A percentile compares a stretch with the other conserved stretches of the same genome.
Evolutionary conservation across 2,329 filamentous ascomycete genomes (phyloP).

Genomic region (Fusarium camptoceras): DNA sequence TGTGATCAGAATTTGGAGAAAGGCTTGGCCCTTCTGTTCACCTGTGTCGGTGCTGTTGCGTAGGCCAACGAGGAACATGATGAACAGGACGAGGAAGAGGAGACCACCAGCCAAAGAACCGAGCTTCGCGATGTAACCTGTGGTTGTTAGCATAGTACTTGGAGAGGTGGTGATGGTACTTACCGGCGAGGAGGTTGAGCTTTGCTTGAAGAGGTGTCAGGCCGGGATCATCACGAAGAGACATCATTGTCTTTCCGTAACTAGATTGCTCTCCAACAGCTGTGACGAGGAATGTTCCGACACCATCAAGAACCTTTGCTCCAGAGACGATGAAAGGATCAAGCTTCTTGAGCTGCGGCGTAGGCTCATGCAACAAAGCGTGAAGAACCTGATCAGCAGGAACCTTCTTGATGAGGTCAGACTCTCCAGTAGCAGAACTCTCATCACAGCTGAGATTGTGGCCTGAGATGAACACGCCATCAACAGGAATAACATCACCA

Average conservation of each 20-base stretch:
- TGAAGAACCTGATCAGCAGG: slow-evolving; percentile 69
- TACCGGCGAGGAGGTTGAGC: slow-evolving; percentile 52
- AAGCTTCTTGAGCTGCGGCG: slow-evolving; percentile 60
- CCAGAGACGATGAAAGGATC: slow-evolving; percentile 74
- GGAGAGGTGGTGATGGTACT: background rate
- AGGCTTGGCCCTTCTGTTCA: slow-evolving; percentile 66
- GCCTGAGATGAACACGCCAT: slow-evolving; percentile 73
- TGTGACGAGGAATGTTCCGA: slow-evolving; percentile 66
- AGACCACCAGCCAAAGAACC: slow-evolving; percentile 75
- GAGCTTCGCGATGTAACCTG: slow-evolving; percentile 51
- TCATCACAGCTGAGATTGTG: slow-evolving; percentile 72
- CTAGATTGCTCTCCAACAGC: slow-evolving; percentile 65
- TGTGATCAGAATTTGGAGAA: slow-evolving; percentile 72
- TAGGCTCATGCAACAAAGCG: slow-evolving; percentile 58
- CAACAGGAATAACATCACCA: slow-evolving; percentile 76
- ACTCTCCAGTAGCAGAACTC: slow-evolving; percentile 78
- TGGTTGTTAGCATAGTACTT: background rate
- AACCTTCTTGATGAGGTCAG: slow-evolving; percentile 76
- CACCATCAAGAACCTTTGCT: slow-evolving; percentile 64
- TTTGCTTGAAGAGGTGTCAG: slow-evolving; percentile 66
- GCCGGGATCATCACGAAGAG: slow-evolving; percentile 62
- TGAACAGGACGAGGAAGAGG: slow-evolving; percentile 81
- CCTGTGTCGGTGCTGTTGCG: slow-evolving; percentile 60
- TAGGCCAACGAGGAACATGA: slow-evolving; percentile 77
- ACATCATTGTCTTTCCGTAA: slow-evolving; percentile 67